Evolutionary conservation across 495 filamentous ascomycete genomes (phyloP).

Genomic region (Aspergillus saccharolyticus): DNA sequence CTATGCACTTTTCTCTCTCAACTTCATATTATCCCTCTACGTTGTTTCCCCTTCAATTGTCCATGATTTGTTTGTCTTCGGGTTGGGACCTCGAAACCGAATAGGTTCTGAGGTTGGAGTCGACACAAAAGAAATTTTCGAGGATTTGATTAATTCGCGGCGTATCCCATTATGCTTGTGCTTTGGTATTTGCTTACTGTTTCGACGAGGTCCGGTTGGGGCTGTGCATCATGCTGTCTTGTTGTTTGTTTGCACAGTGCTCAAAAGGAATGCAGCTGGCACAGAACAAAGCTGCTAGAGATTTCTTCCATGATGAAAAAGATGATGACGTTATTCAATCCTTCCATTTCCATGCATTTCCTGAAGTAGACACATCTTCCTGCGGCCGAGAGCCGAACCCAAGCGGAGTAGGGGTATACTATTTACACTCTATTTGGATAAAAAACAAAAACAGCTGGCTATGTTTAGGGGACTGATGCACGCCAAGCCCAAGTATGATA

Average conservation of each 20-base stretch:
- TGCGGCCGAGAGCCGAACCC: too few relatives aligned
- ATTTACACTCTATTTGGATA: background rate
- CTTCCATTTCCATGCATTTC: background rate
- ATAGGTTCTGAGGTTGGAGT: conserved; percentile 16
- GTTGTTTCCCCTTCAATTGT: conserved; percentile 21
- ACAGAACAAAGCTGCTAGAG: conserved; percentile 12
- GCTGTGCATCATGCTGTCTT: conserved; percentile 11
- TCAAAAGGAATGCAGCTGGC: conserved; percentile 11
- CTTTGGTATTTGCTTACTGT: conserved; percentile 13
- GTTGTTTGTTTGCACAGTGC: conserved; percentile 6
- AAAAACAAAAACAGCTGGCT: background rate
- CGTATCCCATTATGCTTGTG: conserved; percentile 16
- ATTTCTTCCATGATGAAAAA: conserved; percentile 21
- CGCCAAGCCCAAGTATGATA: background rate
- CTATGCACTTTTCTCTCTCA: conserved; percentile 20
- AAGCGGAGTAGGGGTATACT: conserved; percentile 6
- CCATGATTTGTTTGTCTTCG: conserved; percentile 14
- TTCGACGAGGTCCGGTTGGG: conserved; percentile 8
- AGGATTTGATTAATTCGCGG: conserved; percentile 15
- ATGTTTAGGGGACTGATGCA: background rate
- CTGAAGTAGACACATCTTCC: background rate
- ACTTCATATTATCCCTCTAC: conserved; percentile 17
- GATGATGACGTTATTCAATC: conserved; percentile 16
- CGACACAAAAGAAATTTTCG: conserved; percentile 18
- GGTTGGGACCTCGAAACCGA: conserved; percentile 7